Conservation (phyloP, 257 asterid species). For the Forsythia viridissima region DNA sequence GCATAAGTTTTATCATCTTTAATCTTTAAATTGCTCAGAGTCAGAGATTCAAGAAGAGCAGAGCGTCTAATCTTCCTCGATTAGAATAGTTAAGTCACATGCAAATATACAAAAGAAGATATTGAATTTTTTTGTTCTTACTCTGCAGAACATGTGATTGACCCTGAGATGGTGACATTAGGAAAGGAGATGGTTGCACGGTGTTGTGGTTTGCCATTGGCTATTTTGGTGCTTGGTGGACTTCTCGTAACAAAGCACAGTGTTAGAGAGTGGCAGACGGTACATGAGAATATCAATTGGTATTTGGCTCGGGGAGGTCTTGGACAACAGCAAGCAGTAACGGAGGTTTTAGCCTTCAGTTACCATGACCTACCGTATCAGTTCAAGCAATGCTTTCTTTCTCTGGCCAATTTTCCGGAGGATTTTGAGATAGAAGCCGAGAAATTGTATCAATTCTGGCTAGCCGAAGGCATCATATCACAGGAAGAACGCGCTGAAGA, state of each 20-base stretch:
- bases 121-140: background rate
- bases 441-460: constrained; percentile 41
- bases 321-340: constrained; percentile 30
- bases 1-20: background rate
- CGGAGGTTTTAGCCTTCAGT: constrained; percentile 35
- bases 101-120: background rate
- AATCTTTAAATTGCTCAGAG: background rate
- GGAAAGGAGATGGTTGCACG: constrained; percentile 38
- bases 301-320: constrained; percentile 33
- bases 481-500: constrained; percentile 31
- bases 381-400: constrained; percentile 43
- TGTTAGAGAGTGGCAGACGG: constrained; percentile 33
- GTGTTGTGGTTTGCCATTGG: constrained; percentile 42
- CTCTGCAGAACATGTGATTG: constrained; percentile 25
- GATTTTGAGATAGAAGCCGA: constrained; percentile 46
- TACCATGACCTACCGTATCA: constrained; percentile 37
- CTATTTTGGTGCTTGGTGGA: constrained; percentile 40
- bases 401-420: constrained; percentile 41
- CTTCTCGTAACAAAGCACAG: constrained; percentile 27
- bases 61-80: background rate
- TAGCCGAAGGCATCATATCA: constrained; percentile 40
- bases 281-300: constrained; percentile 32
- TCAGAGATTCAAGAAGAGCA: background rate
- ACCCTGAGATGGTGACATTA: constrained; percentile 27
- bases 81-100: no score